phyloP scores from a whole-genome alignment of 495 filamentous ascomycete species.

The Penicillium cosmopolitanum region DNA sequence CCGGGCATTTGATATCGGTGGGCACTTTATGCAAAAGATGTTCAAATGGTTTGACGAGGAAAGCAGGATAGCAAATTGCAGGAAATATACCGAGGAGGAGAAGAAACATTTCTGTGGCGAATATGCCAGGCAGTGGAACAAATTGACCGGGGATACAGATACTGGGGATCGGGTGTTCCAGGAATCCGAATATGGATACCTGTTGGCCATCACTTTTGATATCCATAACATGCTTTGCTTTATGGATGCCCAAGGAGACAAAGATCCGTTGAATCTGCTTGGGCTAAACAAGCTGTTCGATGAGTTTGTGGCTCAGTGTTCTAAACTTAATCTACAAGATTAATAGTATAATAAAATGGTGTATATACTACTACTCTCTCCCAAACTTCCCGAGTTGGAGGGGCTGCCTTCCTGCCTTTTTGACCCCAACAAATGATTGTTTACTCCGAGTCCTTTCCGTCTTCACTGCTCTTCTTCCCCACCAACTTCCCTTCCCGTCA shows the following conservation, averaged over 20 bases:
- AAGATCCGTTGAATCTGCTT: constrained; percentile 31
- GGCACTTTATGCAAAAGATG: constrained; percentile 42
- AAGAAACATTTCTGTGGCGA: constrained; percentile 37
- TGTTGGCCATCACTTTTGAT: constrained; percentile 38
- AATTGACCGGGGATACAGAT: constrained; percentile 32
- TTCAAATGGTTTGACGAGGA: constrained; percentile 41
- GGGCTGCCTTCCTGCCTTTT: no score
- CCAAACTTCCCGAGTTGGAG: no score
- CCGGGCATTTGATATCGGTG: constrained; percentile 38
- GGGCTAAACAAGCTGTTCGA: constrained; percentile 34
- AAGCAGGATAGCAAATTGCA: constrained; percentile 32
- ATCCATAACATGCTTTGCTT: constrained; percentile 40
- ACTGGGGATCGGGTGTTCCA: constrained; percentile 31
- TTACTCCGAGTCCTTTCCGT: no score
- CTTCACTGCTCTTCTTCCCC: no score
- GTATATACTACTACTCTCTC: no score
- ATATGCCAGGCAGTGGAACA: constrained; percentile 34
- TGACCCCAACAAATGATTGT: no score
- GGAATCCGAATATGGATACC: constrained; percentile 33
- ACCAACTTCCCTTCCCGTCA: no score
- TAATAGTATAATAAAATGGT: no score
- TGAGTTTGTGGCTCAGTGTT: constrained; percentile 32
- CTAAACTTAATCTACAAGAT: constrained; percentile 14
- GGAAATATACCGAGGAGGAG: constrained; percentile 34
- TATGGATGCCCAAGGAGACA: constrained; percentile 27